phyloP scores from a whole-genome alignment of 2,329 filamentous ascomycete genomes.

The Acephala macrosclerotiorum region DNA sequence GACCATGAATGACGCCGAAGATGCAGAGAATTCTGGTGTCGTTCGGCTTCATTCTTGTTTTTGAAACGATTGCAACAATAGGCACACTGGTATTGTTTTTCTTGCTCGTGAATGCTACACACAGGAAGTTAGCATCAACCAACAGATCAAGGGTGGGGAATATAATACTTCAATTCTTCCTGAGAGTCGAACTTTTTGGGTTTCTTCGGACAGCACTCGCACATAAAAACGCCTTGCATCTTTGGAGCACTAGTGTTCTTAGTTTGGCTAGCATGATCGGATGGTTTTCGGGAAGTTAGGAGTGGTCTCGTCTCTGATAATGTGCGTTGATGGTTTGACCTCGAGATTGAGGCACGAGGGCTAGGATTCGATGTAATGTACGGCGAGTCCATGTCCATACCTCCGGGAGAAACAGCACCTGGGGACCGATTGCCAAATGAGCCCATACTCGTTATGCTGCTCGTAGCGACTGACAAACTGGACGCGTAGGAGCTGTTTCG shows the following conservation, averaged over 20 bases:
- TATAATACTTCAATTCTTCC: constrained; percentile 81
- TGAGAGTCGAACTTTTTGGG: constrained; percentile 91
- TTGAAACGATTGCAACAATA: constrained; percentile 97
- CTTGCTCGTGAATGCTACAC: constrained; percentile 81
- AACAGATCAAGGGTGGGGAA: neutral
- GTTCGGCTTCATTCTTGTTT: constrained; percentile 97
- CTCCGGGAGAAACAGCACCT: constrained; percentile 58
- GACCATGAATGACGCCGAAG: constrained; percentile 95
- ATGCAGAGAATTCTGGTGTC: constrained; percentile 95
- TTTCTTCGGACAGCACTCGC: constrained; percentile 96
- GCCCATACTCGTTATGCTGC: constrained; percentile 70
- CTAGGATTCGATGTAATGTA: constrained; percentile 56
- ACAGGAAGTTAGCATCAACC: constrained; percentile 32
- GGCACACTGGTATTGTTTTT: constrained; percentile 94
- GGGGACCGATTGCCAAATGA: constrained; percentile 68
- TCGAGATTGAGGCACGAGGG: constrained; percentile 46
- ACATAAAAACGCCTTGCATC: constrained; percentile 71
- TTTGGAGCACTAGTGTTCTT: constrained; percentile 58
- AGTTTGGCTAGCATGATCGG: constrained; percentile 45
- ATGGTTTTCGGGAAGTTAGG: constrained; percentile 54
- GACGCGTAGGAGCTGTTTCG: constrained; percentile 70
- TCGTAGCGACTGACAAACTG: constrained; percentile 63
- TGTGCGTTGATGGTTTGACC: constrained; percentile 44
- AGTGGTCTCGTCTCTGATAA: constrained; percentile 49
- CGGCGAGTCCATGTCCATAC: constrained; percentile 53